Conservation (phyloP, 768 basidiomycete species). For the Lactifluus hygrophoroides region DNA sequence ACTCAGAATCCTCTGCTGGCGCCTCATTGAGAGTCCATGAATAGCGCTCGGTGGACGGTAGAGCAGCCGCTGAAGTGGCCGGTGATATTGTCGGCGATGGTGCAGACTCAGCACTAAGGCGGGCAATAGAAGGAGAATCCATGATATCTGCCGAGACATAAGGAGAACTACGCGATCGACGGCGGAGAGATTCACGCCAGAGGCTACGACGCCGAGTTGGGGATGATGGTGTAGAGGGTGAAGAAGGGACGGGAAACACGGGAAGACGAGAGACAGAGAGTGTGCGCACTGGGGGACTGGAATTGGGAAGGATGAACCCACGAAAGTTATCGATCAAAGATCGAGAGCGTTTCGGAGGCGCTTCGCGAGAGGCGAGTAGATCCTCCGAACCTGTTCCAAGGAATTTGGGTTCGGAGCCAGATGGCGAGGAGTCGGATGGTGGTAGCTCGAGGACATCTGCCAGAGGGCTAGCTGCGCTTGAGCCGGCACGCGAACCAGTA, state of each 20-base stretch:
- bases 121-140: background rate
- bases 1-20: background rate
- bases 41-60: background rate
- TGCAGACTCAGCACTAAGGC: background rate
- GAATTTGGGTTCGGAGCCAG: slow-evolving; percentile 17
- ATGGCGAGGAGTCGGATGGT: slow-evolving; percentile 18
- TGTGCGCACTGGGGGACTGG: slow-evolving; percentile 17
- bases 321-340: slow-evolving; percentile 58
- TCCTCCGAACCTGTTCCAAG: slow-evolving; percentile 23
- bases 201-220: slow-evolving; percentile 1
- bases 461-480: slow-evolving; percentile 5
- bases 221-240: background rate
- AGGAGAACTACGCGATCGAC: slow-evolving; percentile 17
- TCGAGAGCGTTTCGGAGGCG: slow-evolving; percentile 33
- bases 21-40: background rate
- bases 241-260: background rate
- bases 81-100: background rate
- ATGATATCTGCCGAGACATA: slow-evolving; percentile 3
- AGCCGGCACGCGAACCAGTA: slow-evolving; percentile 9
- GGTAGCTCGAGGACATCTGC: slow-evolving; percentile 18
- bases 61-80: background rate
- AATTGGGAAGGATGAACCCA: slow-evolving; percentile 37
- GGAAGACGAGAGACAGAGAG: slow-evolving; percentile 15
- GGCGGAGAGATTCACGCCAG: slow-evolving; percentile 9
- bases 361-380: slow-evolving; percentile 14